These are phyloP conservation scores for Schrenkiella parvula DNA, from an alignment of 345 rosid species.

Conservation along the genomic window DNA sequence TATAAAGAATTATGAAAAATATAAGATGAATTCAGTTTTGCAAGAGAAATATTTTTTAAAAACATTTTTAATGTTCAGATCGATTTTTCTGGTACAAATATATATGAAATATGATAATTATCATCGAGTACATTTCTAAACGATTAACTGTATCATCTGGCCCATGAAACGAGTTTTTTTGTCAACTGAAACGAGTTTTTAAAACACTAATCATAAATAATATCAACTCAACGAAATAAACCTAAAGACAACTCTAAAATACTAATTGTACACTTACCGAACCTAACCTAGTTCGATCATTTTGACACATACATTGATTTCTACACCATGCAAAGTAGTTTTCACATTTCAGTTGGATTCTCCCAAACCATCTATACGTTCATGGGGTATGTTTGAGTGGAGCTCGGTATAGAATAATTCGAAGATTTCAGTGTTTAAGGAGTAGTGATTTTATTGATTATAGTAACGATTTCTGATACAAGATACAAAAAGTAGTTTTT, in stretches of 20 bases:
- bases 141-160: not conserved
- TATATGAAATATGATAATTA: not conserved
- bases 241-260: not conserved
- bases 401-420: too few species aligned
- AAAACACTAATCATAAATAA: not conserved
- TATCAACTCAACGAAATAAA: not conserved
- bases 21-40: too few species aligned
- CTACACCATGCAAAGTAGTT: slow-evolving; percentile 4
- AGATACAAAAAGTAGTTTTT: too few species aligned
- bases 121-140: not conserved
- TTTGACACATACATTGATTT: not conserved
- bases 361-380: slow-evolving; percentile 10
- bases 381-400: slow-evolving; percentile 20
- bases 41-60: too few species aligned
- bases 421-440: too few species aligned
- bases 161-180: not conserved
- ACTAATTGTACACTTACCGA: not conserved
- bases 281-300: not conserved
- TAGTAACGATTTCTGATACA: too few species aligned
- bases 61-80: too few species aligned
- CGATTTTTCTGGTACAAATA: not conserved
- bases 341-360: slow-evolving; percentile 8
- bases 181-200: not conserved
- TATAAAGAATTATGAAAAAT: too few species aligned
- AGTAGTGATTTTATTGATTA: too few species aligned